Base-by-base conservation (phyloP, 257 asterid species). In the Lavandula angustifolia region DNA sequence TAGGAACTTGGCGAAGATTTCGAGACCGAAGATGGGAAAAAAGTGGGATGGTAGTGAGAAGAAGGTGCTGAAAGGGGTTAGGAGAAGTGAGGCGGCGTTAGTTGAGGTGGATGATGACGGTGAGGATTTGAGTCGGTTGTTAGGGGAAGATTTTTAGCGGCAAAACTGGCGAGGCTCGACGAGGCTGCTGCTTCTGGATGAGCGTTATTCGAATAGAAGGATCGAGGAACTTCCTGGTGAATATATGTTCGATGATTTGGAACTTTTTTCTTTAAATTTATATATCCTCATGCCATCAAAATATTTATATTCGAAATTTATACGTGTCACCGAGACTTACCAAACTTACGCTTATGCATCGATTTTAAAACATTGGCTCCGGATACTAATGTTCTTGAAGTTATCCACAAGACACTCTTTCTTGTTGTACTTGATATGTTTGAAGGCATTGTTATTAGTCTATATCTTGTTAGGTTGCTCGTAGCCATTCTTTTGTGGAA, bases 151-250 rank as follows among this genome's bases (percentile, higher is more conserved):
- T 6, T 70, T 83, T 73, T 12, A 42, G 4, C 70, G 59, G 70
- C 73, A 71, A 9, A 87, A 74, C 60, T 90, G 97, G 99, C 81
- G 81, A 52, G 96, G 99, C 43, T 74, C 95, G 5, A 90, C 99
- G 4, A 84, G 99, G 81, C 73, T 94, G 79, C 80, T 94, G 67
- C 82, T 94, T 22, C 71, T 94, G 81, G 96, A 88, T 72, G 97
- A 90, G 71, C 75, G 70, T 63, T 83, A 82, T 71, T 79, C 83
- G 3, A 51, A 75, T 77, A 78, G 67, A 44, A 48, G 49, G 67
- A 51, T 82, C 18, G 83, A 82, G 35, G 95, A 87, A 69, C 71
- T 94, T 85, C 99, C 99, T 3, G 87, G 83, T 22, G 27, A 22
- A 22, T 22, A 22, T 22, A 22, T 22, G 27, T 22, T 22, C 2